A percentile compares a stretch with the other conserved stretches of the same genome.
These are phyloP conservation scores for Leptographium radiaticola DNA, from an alignment of 2,329 filamentous ascomycete genomes.

Conservation along the genomic window DNA sequence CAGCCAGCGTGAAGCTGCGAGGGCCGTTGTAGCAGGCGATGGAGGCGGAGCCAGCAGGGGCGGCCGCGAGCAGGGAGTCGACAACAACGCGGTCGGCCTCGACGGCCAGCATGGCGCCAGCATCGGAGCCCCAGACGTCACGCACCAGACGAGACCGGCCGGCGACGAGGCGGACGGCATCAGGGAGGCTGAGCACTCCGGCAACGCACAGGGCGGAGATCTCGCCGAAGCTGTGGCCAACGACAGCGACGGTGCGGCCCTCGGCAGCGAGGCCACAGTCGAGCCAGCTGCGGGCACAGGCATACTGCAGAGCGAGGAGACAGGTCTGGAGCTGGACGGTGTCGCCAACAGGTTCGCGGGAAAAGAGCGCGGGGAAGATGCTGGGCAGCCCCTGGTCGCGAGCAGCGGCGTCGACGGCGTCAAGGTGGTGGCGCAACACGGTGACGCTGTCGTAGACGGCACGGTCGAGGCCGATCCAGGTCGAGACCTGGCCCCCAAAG, in stretches of 20 bases:
- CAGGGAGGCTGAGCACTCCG: conserved; percentile 17
- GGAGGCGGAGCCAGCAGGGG: neutral
- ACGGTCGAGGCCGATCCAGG: conserved; percentile 17
- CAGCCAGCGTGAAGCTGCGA: conserved; percentile 27
- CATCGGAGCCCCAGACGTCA: conserved; percentile 21
- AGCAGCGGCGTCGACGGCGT: conserved; percentile 10
- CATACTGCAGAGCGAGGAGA: conserved; percentile 27
- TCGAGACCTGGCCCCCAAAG: conserved; percentile 22
- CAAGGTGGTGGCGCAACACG: conserved; percentile 15
- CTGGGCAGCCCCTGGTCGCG: conserved; percentile 10
- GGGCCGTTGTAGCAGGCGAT: conserved; percentile 37
- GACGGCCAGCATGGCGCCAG: conserved; percentile 25
- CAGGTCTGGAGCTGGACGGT: conserved; percentile 21
- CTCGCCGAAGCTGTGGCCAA: conserved; percentile 30
- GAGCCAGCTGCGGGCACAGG: conserved; percentile 22
- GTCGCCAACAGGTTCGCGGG: conserved; percentile 12
- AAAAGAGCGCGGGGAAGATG: conserved; percentile 22
- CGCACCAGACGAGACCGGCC: conserved; percentile 18
- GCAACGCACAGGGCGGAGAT: conserved; percentile 25
- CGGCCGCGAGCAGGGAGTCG: neutral
- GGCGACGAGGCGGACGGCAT: conserved; percentile 18
- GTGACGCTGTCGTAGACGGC: conserved; percentile 16
- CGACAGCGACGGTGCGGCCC: conserved; percentile 10
- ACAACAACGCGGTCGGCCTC: conserved; percentile 18
- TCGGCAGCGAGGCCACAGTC: conserved; percentile 18